Evolutionary conservation across 306 rosid genomes (phyloP), one percentile per base, ranked within the genome.

Genomic region (Luffa acutangula): DNA sequence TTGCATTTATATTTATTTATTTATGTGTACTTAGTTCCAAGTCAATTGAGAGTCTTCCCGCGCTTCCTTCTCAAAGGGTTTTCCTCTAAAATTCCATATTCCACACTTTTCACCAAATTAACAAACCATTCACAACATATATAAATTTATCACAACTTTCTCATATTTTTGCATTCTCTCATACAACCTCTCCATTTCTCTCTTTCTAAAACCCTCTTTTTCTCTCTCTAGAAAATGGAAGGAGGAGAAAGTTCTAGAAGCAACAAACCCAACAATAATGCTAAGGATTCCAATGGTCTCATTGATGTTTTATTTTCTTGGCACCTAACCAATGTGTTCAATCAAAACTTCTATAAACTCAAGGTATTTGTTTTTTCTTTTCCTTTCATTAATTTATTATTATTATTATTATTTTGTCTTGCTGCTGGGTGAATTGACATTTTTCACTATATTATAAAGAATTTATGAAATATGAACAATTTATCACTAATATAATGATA

Each of bases 11-110:
- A 25, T 25, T 25, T 25, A 25, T 25, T 25, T 25, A 25, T 39
- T 39, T 9, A 46, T 57, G 10, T 6, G 52, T 12, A 1, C 6
- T 46, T 25, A 25, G 0, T 21, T 63, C 42, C 71, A 69, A 69
- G 75, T 69, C 75, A 69, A 69, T 69, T 8, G 3, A 34, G 74
- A 41, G 75, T 69, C 75, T 69, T 3, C 75, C 54, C 54, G n/a
- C 53, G 75, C 54, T 69, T 69, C 8, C 75, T 69, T 69, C 37
- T 2, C 75, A 20, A 10, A 69, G 75, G 54, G 54, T 42, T 69
- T 69, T 69, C 75, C 75, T n/a, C 75, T 10, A 64, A 36, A 21
- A 31, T 60, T 60, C 41, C 33, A 2, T 20, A 25, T 59, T 25
- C 31, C 31, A 25, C 42, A 25, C 60, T 31, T 34, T 12, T 15